Conservation (phyloP, 1,139 yeast genomes). For the Saccharomyces hybrid region DNA sequence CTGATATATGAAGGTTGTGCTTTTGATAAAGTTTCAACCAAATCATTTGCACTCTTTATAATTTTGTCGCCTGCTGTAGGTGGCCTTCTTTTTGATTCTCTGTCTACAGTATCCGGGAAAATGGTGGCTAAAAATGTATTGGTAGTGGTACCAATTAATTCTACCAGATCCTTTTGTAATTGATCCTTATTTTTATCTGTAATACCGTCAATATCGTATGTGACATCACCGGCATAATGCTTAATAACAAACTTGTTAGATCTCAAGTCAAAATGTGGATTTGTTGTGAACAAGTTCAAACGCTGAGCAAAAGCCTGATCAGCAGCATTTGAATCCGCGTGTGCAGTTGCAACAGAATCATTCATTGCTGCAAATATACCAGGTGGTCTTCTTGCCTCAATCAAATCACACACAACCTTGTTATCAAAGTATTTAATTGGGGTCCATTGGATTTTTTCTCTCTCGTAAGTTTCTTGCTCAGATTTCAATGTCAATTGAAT, state of each 20-base stretch:
- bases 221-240: conserved; percentile 98
- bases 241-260: conserved; percentile 82
- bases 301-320: conserved; percentile 95
- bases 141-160: conserved; percentile 63
- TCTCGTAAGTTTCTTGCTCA: conserved; percentile 94
- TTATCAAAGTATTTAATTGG: conserved; percentile 96
- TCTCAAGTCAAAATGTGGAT: conserved; percentile 85
- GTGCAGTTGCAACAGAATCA: conserved; percentile 97
- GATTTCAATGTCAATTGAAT: conserved; percentile 92
- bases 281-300: conserved; percentile 71
- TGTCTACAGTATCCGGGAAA: conserved; percentile 71
- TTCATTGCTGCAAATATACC: conserved; percentile 95
- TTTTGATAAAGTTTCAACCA: conserved; percentile 81
- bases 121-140: conserved; percentile 58
- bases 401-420: conserved; percentile 92
- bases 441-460: conserved; percentile 94
- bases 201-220: conserved; percentile 83
- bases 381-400: conserved; percentile 91
- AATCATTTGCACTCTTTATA: conserved; percentile 79
- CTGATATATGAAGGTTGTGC: conserved; percentile 94
- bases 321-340: conserved; percentile 94
- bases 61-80: conserved; percentile 98
- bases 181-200: conserved; percentile 97
- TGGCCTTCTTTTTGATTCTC: conserved; percentile 73
- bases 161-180: conserved; percentile 78